These are phyloP conservation scores for Pseudopithomyces chartarum DNA, from an alignment of 2,329 filamentous ascomycete genomes.

Conservation along the genomic window DNA sequence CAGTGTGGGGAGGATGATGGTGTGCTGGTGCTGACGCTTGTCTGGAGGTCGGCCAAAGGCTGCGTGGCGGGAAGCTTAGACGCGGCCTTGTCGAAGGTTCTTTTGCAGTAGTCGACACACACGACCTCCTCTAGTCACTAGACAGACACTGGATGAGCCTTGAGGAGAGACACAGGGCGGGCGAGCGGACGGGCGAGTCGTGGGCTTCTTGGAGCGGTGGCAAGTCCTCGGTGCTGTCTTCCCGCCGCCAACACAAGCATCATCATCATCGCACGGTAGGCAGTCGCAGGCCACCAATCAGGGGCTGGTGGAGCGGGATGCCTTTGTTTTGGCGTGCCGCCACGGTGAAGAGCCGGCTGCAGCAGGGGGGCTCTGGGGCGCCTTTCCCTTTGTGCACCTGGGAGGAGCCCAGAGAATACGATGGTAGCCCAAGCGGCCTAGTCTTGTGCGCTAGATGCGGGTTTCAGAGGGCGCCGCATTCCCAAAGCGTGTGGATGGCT, in stretches of 20 bases:
- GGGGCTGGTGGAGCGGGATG: not conserved
- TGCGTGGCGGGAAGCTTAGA: not conserved
- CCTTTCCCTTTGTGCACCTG: conserved; percentile 8
- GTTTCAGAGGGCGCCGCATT: conserved; percentile 18
- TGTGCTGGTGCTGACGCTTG: conserved; percentile 13
- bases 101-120: too few species aligned
- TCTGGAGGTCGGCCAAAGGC: not conserved
- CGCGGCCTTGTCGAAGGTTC: not conserved
- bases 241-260: conserved; percentile 4
- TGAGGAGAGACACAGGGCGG: too few species aligned
- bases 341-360: conserved; percentile 14
- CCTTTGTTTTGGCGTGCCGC: conserved; percentile 33
- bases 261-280: conserved; percentile 4
- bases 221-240: not conserved
- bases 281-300: not conserved
- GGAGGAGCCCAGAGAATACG: conserved; percentile 2
- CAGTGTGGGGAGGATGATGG: not conserved
- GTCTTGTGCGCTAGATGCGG: conserved; percentile 7
- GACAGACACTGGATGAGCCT: too few species aligned
- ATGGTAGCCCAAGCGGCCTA: conserved; percentile 19
- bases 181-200: conserved; percentile 1
- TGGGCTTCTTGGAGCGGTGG: not conserved
- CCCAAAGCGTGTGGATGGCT: conserved; percentile 17
- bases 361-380: conserved; percentile 22
- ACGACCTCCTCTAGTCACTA: too few species aligned